Conservation (phyloP, 139 green algal species). For the Chlamydomonas schloesseri region DNA sequence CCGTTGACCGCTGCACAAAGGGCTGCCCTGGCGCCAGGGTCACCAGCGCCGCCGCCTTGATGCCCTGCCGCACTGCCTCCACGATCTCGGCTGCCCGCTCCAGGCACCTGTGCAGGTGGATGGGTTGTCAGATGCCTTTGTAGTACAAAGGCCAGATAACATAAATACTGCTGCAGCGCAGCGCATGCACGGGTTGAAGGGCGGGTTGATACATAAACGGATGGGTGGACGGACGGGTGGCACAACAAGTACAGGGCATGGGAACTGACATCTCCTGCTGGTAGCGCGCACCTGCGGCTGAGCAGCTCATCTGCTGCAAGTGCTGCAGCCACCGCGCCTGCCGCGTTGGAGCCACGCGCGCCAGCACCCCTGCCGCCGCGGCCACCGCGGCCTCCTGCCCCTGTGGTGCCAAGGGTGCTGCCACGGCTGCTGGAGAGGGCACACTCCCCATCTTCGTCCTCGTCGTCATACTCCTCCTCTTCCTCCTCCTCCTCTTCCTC, state of each 20-base stretch:
- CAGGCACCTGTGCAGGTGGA: slow-evolving; percentile 30
- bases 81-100: slow-evolving; percentile 44
- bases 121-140: background rate
- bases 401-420: background rate
- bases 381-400: background rate
- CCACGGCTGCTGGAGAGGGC: background rate
- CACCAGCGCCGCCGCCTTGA: slow-evolving; percentile 41
- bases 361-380: background rate
- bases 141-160: no score
- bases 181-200: no score
- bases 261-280: no score
- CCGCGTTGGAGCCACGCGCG: background rate
- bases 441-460: background rate
- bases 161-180: no score
- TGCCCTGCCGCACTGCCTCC: slow-evolving; percentile 41
- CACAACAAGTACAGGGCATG: no score
- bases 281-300: slow-evolving; percentile 1
- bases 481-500: background rate
- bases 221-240: no score
- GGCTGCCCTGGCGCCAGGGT: slow-evolving; percentile 35
- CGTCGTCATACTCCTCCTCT: background rate
- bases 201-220: no score
- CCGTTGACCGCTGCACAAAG: slow-evolving; percentile 39
- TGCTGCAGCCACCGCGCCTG: background rate
- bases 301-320: slow-evolving; percentile 23